These are phyloP conservation scores for Xylariaceae sp. DNA, from an alignment of 2,329 filamentous ascomycete genomes.

Conservation along the genomic window DNA sequence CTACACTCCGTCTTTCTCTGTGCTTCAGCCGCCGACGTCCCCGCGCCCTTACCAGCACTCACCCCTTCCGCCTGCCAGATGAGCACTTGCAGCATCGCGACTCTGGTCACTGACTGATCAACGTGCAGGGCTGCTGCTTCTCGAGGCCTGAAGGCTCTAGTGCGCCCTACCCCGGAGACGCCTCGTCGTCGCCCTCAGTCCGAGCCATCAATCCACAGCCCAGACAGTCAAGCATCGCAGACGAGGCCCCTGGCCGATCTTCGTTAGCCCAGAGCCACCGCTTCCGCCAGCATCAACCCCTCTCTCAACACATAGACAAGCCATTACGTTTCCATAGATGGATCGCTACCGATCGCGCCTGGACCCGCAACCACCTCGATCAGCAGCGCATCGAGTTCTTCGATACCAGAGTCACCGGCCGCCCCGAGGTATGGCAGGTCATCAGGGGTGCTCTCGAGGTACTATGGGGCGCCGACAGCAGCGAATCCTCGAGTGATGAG, in stretches of 20 bases:
- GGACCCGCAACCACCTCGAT: conserved; percentile 67
- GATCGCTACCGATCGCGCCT: conserved; percentile 58
- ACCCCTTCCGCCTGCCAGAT: too few relatives aligned
- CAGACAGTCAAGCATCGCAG: conserved; percentile 30
- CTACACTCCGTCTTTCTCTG: too few relatives aligned
- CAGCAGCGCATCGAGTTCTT: conserved; percentile 80
- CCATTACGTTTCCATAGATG: conserved; percentile 64
- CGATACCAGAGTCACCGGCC: conserved; percentile 79
- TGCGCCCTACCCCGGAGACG: conserved; percentile 50
- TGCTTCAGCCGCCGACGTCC: too few relatives aligned
- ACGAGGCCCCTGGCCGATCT: conserved; percentile 21
- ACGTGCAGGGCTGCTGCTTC: conserved; percentile 53
- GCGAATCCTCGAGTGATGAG: conserved; percentile 20
- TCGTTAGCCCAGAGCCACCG: conserved; percentile 14
- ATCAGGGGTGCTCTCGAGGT: conserved; percentile 64
- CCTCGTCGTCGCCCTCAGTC: conserved; percentile 45
- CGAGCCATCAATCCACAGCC: conserved; percentile 48
- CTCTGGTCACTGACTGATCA: not conserved
- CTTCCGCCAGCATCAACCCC: conserved; percentile 38
- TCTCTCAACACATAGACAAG: conserved; percentile 65
- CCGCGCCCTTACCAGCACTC: too few relatives aligned
- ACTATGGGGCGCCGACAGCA: conserved; percentile 54
- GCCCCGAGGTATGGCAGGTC: conserved; percentile 75
- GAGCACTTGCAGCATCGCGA: too few relatives aligned
- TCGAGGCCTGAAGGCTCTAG: conserved; percentile 50